These are phyloP conservation scores for Babesia ovis DNA, from an alignment of 169 alveolate genomes.

Conservation along the genomic window DNA sequence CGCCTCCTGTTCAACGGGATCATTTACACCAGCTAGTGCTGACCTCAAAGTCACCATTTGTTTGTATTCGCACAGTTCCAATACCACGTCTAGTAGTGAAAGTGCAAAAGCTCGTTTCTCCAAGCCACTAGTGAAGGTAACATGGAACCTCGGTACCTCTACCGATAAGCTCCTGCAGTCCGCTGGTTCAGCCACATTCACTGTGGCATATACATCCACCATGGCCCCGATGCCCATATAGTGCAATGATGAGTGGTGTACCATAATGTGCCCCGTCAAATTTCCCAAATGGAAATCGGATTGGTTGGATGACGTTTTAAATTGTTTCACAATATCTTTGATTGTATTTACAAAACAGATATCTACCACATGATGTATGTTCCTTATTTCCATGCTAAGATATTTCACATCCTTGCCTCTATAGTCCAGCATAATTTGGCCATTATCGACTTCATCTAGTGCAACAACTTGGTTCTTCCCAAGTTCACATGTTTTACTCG, in stretches of 20 bases:
- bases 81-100: neutral
- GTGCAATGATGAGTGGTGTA: slow-evolving; percentile 25
- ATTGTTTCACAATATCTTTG: neutral
- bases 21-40: neutral
- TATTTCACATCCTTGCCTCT: neutral
- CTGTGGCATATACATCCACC: slow-evolving; percentile 17
- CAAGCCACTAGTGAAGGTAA: slow-evolving; percentile 12
- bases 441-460: slow-evolving; percentile 1
- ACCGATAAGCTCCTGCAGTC: neutral
- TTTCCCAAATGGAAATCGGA: neutral
- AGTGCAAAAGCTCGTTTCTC: slow-evolving; percentile 13
- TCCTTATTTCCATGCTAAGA: slow-evolving; percentile 8
- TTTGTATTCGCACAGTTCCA: slow-evolving; percentile 10
- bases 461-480: neutral
- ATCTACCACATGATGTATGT: slow-evolving; percentile 23
- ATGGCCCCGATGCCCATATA: slow-evolving; percentile 20
- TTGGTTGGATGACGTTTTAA: neutral
- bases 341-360: neutral
- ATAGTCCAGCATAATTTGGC: slow-evolving; percentile 24
- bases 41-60: neutral
- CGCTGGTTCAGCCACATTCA: neutral
- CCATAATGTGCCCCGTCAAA: slow-evolving; percentile 5
- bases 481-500: neutral
- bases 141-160: slow-evolving; percentile 23
- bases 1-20: neutral